Percentiles rank a stretch among this genome's conserved stretches.
Conservation (phyloP, 352 stramenopile species). For the Phytophthora tentaculata region DNA sequence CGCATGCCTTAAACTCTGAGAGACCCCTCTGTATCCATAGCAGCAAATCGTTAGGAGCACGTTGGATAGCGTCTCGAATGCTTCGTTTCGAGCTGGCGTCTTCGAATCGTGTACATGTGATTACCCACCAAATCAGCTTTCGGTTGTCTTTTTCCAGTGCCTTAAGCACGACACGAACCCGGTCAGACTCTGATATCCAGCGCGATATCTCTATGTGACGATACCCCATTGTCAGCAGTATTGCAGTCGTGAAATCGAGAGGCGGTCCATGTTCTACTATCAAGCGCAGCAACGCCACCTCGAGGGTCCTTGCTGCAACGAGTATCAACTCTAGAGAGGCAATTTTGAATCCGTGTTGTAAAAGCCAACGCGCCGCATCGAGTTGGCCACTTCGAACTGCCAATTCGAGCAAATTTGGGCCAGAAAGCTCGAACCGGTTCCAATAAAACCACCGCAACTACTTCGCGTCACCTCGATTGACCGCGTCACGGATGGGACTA, state of each 20-base stretch:
- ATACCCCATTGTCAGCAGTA: not conserved
- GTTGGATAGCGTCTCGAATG: not conserved
- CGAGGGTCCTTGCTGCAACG: not conserved
- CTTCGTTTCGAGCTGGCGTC: not conserved
- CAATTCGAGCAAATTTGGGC: not conserved
- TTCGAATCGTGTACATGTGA: not conserved
- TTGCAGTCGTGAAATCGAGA: not conserved
- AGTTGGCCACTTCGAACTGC: conserved; percentile 1
- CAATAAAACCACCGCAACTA: conserved; percentile 4
- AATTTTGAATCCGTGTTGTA: not conserved
- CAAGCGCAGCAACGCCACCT: conserved; percentile 3
- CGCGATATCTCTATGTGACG: not conserved
- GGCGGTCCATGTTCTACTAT: conserved; percentile 1
- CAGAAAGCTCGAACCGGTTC: conserved; percentile 2
- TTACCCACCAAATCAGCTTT: not conserved
- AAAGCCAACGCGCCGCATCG: conserved; percentile 1
- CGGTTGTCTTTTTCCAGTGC: not conserved
- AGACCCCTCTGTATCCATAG: not conserved
- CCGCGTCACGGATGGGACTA: not conserved
- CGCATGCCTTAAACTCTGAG: not conserved
- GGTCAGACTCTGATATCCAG: not conserved
- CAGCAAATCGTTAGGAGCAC: not conserved
- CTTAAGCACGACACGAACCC: not conserved
- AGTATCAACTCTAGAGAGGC: not conserved
- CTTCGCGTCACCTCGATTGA: conserved; percentile 1